Evolutionary conservation across 1,284 basidiomycete genomes (phyloP), one percentile per base, ranked within the genome.

Genomic region (Cryptococcus hybrid): DNA sequence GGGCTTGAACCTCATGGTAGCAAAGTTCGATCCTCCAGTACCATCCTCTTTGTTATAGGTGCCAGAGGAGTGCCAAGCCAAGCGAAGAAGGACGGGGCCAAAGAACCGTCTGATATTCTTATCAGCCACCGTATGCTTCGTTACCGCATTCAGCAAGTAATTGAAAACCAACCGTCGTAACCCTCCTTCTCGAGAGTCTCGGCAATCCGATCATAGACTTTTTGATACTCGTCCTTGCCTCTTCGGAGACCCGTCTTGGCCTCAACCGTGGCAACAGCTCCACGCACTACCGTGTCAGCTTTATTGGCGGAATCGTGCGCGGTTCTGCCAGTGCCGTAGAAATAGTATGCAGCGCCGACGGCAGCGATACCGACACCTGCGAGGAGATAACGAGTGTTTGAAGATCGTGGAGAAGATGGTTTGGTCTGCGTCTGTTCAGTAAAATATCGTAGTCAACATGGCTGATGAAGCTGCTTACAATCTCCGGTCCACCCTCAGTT

Each of bases 1-100:
- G 40, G 89, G 86, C 66, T 86, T 84, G 79, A 94, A 96, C 60
- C 92, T 88, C 92, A 96, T 95, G 37, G 92, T 94, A 11, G 93
- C 92, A 67, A 90, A 92, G 83, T 95, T 94, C 81, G 78, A 80
- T 74, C 94, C 94, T 64, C 95, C 94, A 15, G 90, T 89, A 65
- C 86, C 86, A 65, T 85, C 82, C 2, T 88, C 84, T 82, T 92
- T 92, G 80, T 94, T 89, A 71, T 89, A 94, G 1, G 94, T 97
- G 51, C 94, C 94, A 49, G 90, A 89, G 9, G 87, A 76, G 77
- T 94, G 92, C 60, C 94, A 97, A 35, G 93, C 94, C 56, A 98
- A 86, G 75, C 95, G 91, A 57, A 99, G 83, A 55, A 98, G 78
- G 47, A 98, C 87, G 46, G 93, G 15, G 87, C 93, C 66, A 89